Conservation (phyloP, 768 basidiomycete genomes). For the Leccinellum albellum region DNA sequence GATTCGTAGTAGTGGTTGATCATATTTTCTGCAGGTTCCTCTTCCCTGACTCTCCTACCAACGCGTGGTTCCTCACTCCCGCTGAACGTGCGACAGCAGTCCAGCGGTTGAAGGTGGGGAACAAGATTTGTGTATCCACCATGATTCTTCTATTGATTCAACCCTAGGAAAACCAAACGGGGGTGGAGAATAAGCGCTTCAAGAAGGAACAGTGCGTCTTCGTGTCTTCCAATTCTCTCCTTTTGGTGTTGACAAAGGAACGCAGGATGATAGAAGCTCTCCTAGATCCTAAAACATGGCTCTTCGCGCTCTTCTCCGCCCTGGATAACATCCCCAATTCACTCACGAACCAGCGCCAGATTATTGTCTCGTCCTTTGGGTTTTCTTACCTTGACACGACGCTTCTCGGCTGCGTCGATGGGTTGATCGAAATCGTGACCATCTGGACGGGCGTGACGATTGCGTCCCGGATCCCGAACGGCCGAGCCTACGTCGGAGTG, state of each 20-base stretch:
- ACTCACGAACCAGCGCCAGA: constrained; percentile 59
- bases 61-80: constrained; percentile 67
- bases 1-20: constrained; percentile 1
- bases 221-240: neutral
- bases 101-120: constrained; percentile 54
- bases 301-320: constrained; percentile 65
- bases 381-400: constrained; percentile 64
- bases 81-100: constrained; percentile 64
- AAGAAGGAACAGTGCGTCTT: constrained; percentile 69
- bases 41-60: constrained; percentile 75
- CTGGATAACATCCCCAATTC: constrained; percentile 65
- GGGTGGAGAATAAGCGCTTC: constrained; percentile 78
- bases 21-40: constrained; percentile 42
- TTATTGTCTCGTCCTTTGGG: constrained; percentile 66
- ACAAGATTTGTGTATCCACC: neutral
- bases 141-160: neutral
- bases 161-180: constrained; percentile 66
- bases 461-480: constrained; percentile 49
- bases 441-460: constrained; percentile 64
- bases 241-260: neutral
- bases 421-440: constrained; percentile 61
- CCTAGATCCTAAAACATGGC: constrained; percentile 68
- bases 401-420: constrained; percentile 63
- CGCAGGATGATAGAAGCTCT: constrained; percentile 64
- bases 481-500: constrained; percentile 57